Conservation (phyloP, 2,329 filamentous ascomycete genomes). For the Penicillium sclerotigenum region DNA sequence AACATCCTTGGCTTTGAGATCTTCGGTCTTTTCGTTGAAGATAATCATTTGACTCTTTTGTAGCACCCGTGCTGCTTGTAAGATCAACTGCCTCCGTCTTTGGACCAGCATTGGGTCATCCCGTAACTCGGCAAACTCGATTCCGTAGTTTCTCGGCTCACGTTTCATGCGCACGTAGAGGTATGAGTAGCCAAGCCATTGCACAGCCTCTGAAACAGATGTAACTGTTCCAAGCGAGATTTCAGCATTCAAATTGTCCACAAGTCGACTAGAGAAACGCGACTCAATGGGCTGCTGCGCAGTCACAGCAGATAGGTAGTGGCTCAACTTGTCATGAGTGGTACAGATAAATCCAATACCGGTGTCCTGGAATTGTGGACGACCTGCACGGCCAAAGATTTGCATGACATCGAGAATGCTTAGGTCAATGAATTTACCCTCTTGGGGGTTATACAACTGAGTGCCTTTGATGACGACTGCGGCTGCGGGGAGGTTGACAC, state of each 20-base stretch:
- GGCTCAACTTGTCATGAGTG: conserved; percentile 84
- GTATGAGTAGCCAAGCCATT: conserved; percentile 98
- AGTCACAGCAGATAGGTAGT: conserved; percentile 90
- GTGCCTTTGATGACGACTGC: conserved; percentile 98
- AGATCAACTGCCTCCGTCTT: conserved; percentile 77
- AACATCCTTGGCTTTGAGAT: conserved; percentile 89
- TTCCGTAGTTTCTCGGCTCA: conserved; percentile 88
- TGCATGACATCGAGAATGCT: conserved; percentile 96
- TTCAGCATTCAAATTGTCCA: conserved; percentile 96
- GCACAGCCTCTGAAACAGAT: conserved; percentile 85
- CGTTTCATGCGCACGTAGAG: conserved; percentile 94
- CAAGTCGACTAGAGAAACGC: conserved; percentile 87
- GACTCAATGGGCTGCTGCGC: conserved; percentile 97
- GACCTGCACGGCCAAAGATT: conserved; percentile 96
- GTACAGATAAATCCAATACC: conserved; percentile 99
- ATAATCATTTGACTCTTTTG: conserved; percentile 98
- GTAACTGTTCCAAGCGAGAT: conserved; percentile 92
- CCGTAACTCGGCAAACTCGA: conserved; percentile 85
- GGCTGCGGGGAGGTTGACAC: conserved; percentile 95
- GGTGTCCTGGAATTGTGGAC: conserved; percentile 94
- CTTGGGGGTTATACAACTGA: conserved; percentile 92
- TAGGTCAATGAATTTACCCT: conserved; percentile 93
- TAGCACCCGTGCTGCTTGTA: conserved; percentile 80
- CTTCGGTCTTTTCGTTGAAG: conserved; percentile 91
- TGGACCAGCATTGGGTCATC: conserved; percentile 88